phyloP scores from a whole-genome alignment of 495 filamentous ascomycete species.

The Talaromyces ruber region DNA sequence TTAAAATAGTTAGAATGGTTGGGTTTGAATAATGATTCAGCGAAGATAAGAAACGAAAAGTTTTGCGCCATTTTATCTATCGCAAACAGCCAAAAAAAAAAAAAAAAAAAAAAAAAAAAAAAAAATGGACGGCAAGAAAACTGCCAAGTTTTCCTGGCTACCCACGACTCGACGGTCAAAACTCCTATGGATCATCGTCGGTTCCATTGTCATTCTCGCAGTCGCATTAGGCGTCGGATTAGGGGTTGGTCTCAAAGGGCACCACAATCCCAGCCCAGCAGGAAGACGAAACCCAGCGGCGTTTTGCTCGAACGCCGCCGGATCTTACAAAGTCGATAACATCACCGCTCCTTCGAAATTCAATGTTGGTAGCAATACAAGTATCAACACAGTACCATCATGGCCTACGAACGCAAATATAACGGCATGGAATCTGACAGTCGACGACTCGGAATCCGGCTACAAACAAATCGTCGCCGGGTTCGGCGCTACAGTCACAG shows the following conservation, averaged over 20 bases:
- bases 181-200: neutral
- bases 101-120: neutral
- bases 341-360: neutral
- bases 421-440: slow-evolving; percentile 32
- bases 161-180: neutral
- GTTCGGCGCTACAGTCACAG: slow-evolving; percentile 45
- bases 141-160: neutral
- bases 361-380: neutral
- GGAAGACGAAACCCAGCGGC: neutral
- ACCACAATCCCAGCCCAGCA: neutral
- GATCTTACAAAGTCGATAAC: neutral
- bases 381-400: slow-evolving; percentile 12
- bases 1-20: neutral
- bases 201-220: neutral
- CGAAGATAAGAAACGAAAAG: neutral
- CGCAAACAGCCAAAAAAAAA: neutral
- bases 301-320: neutral
- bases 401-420: neutral
- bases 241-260: neutral
- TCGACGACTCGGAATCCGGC: slow-evolving; percentile 39
- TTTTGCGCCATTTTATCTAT: neutral
- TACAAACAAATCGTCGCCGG: slow-evolving; percentile 42
- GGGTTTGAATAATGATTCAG: neutral
- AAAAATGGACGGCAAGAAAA: neutral
- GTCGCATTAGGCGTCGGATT: slow-evolving; percentile 1